Conservation (phyloP, 169 alveolate genomes). For the Cryptosporidium meleagridis region DNA sequence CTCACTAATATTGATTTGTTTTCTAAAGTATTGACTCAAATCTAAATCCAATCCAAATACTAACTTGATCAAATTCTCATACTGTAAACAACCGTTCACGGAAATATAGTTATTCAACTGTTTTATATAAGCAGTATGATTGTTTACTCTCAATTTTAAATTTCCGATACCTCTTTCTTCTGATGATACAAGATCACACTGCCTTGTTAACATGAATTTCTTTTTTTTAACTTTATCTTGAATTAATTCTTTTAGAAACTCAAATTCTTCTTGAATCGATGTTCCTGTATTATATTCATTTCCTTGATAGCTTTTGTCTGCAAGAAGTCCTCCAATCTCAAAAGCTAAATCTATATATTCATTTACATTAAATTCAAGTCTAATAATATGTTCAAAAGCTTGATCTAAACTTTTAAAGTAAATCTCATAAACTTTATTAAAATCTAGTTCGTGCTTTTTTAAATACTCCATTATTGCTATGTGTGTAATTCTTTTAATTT, state of each 20-base stretch:
- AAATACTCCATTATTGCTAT: background rate
- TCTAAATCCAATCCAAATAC: slow-evolving; percentile 13
- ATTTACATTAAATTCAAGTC: background rate
- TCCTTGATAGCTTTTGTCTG: background rate
- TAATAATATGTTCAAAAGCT: background rate
- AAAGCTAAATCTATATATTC: slow-evolving; percentile 9
- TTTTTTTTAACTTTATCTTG: background rate
- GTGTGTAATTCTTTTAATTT: background rate
- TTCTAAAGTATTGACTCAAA: background rate
- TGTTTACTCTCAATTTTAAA: background rate
- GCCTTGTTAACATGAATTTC: background rate
- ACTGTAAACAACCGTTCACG: background rate
- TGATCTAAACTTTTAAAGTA: slow-evolving; percentile 8
- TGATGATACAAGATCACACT: background rate
- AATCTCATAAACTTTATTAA: slow-evolving; percentile 1
- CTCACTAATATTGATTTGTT: background rate
- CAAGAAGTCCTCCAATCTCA: background rate
- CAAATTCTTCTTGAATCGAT: background rate
- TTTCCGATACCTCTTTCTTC: background rate
- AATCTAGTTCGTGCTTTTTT: background rate
- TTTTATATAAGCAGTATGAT: background rate
- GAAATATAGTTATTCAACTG: slow-evolving; percentile 40
- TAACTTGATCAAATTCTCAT: background rate
- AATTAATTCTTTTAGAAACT: background rate
- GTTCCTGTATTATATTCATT: background rate